Evolutionary conservation across 2,329 filamentous ascomycete species (phyloP).

Genomic region (Microthyrium microscopicum): DNA sequence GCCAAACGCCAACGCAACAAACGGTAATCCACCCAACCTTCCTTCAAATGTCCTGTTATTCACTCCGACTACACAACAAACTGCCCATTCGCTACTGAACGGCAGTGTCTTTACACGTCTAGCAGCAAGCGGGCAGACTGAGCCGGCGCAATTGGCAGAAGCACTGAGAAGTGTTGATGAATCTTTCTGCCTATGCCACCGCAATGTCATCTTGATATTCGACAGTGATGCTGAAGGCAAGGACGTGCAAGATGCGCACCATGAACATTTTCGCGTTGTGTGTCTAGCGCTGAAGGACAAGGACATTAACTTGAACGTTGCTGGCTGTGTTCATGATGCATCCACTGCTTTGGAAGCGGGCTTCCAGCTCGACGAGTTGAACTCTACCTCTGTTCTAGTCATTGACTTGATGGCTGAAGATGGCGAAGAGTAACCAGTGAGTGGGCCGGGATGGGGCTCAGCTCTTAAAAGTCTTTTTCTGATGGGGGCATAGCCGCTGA

Average conservation of each 20-base stretch:
- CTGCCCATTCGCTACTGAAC: neutral
- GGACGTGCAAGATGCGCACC: constrained; percentile 1
- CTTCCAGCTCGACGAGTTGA: constrained; percentile 2
- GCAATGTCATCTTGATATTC: neutral
- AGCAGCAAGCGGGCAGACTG: neutral
- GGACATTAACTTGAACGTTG: constrained; percentile 1
- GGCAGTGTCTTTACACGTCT: neutral
- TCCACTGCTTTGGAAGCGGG: neutral
- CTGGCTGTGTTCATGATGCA: constrained; percentile 1
- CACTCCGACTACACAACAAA: neutral
- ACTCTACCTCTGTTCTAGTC: neutral
- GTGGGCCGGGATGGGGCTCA: too few species aligned
- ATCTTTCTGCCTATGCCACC: neutral
- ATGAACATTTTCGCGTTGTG: constrained; percentile 2
- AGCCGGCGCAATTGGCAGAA: neutral
- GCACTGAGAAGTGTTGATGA: neutral
- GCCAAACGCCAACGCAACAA: too few species aligned
- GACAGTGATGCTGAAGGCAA: neutral
- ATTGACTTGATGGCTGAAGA: neutral
- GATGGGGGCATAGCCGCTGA: too few species aligned
- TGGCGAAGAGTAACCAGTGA: too few species aligned
- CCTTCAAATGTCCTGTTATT: neutral
- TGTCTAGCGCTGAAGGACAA: constrained; percentile 3
- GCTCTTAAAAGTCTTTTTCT: too few species aligned
- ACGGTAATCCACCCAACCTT: neutral